Evolutionary conservation across 2,329 filamentous ascomycete species (phyloP), one percentile per base, ranked within the genome.

Genomic region (Fusarium sp.): DNA sequence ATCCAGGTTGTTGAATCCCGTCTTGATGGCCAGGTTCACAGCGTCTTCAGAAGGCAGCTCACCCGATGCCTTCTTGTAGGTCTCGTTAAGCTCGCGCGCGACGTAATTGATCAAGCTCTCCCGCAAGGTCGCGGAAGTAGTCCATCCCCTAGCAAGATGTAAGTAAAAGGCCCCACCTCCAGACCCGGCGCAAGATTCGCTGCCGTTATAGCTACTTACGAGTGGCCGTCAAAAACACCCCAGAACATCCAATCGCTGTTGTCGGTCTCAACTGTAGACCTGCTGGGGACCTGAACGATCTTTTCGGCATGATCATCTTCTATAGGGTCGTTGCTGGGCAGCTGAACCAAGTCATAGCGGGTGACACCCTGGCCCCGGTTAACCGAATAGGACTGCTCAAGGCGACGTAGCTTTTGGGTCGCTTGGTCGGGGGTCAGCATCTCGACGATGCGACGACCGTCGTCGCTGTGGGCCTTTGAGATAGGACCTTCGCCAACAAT

Each of bases 161-260:
- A 27, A 67, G 54, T 57, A 35, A 47, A 33, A 3, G 27, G 14
- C 23, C 13, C 29, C 14, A 15, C 10, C 42, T 27, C 33, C 33
- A 25, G 15, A 14, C 10, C 27, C 39, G 35, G 32, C 15, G 19
- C 31, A 49, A 43, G 23, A 13, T 37, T 23, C 21, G 47, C 49
- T 19, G 31, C 25, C 19, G 37, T 21, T 15, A 56, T 31, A 17
- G 38, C 10, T 29, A 84, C 85, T 76, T 80, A 94, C 92, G 91
- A 92, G 77, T 99, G 95, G 1, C 95, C 95, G 73, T 99, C 95
- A 76, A 98, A 99, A 15, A 99, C 93, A 54, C 93, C 95, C 95
- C 96, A 99, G 76, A 99, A 99, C 93, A 98, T 98, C 95, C 95
- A 99, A 76, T 99, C 96, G 60, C 85, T 91, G 56, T 82, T 87